Percentiles rank a stretch among this genome's conserved stretches.
Evolutionary conservation across 306 rosid genomes (phyloP).

Genomic region (Lathyrus oleraceus): DNA sequence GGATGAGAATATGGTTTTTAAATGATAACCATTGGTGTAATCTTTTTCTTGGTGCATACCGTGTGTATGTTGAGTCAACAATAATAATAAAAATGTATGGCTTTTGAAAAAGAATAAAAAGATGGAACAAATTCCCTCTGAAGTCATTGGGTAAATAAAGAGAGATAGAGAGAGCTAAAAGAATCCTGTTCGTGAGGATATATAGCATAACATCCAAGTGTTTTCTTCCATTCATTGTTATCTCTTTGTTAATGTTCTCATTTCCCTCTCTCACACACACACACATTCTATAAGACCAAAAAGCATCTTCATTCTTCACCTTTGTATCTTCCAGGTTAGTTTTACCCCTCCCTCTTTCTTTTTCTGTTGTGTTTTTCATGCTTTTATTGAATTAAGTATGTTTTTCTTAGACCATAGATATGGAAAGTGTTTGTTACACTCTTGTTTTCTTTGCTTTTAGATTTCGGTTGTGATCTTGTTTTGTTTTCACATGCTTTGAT

Average conservation of each 20-base stretch:
- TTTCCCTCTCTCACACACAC: neutral
- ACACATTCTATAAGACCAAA: neutral
- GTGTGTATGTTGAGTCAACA: neutral
- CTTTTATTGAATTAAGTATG: neutral
- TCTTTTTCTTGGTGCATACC: slow-evolving; percentile 5
- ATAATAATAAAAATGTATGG: neutral
- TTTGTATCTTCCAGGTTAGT: slow-evolving; percentile 12
- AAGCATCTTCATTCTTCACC: neutral
- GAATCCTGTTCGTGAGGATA: slow-evolving; percentile 12
- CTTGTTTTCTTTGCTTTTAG: neutral
- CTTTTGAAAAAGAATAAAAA: slow-evolving; percentile 21
- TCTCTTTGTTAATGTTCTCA: neutral
- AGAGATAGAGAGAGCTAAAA: neutral
- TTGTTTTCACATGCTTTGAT: neutral
- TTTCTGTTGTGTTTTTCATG: neutral
- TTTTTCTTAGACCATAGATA: neutral
- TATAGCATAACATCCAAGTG: neutral
- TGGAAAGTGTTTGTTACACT: neutral
- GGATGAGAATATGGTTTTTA: neutral
- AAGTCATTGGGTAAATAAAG: neutral
- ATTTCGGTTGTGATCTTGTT: neutral
- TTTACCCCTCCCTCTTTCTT: neutral
- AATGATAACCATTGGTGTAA: slow-evolving; percentile 9
- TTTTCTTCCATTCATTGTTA: neutral
- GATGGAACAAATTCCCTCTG: slow-evolving; percentile 6